Base-by-base conservation (phyloP, 1,139 yeast species). In the Insectozyma bohioensis region DNA sequence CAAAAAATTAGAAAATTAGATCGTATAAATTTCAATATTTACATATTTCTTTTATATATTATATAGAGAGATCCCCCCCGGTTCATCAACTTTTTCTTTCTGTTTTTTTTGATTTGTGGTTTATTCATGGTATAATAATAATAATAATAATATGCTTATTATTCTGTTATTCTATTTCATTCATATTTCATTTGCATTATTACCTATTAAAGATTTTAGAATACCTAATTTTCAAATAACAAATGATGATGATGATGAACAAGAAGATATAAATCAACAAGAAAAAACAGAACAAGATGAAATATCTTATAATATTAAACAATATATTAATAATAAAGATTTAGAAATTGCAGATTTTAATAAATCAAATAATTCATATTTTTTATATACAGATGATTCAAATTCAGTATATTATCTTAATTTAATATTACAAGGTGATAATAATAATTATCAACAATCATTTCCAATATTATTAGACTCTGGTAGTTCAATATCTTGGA, bases 401-500 rank as follows among this genome's bases (percentile, higher is more conserved):
- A 49, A 51, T 28, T 54, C 65, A 9, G 54, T 58, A 17, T 59
- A 52, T 39, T 61, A 49, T 39, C 27, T 59, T 22, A 46, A 51
- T 23, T 34, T 50, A 11, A 36, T 50, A 8, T 36, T 61, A 2
- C 16, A 35, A n/a, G 51, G 50, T 25, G 18, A 39, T 2, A 20
- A 25, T 7, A 58, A 66, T 6, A 51, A 60, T 17, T 69, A 64
- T 29, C 46, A 58, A 13, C 54, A 54, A 20, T 58, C 58, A 20
- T 78, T 69, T 47, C 74, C 75, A 5, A 56, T 80, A 27, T 63
- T 80, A 12, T 58, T 80, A 17, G 87, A 80, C 50, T 80, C 87
- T 0, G 86, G 85, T 2, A 76, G 83, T 22, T 77, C 80, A 23
- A 72, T 78, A 39, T 54, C 80, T 2, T 80, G 87, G 87, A 66